Conservation (phyloP, 192 early-diverging fungal species). For the Backusella parvicylindrica region DNA sequence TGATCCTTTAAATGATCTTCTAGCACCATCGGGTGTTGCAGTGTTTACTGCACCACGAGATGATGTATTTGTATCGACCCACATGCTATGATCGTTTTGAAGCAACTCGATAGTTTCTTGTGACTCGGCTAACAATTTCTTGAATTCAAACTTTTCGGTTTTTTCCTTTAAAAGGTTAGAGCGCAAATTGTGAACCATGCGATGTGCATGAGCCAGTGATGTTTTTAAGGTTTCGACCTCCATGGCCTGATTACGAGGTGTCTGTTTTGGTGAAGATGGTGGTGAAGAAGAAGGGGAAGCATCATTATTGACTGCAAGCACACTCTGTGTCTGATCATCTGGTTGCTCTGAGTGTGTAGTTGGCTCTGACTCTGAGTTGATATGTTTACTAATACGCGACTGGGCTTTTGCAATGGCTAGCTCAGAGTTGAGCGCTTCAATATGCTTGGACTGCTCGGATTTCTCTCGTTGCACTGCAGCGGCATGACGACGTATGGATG, state of each 20-base stretch:
- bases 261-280: slow-evolving; percentile 23
- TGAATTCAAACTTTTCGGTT: slow-evolving; percentile 50
- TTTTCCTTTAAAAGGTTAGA: slow-evolving; percentile 52
- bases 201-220: slow-evolving; percentile 40
- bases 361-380: not conserved
- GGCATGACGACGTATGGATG: slow-evolving; percentile 48
- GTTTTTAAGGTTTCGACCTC: slow-evolving; percentile 38
- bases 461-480: slow-evolving; percentile 62
- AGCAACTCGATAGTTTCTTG: slow-evolving; percentile 56
- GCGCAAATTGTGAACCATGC: slow-evolving; percentile 53
- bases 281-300: slow-evolving; percentile 3
- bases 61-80: slow-evolving; percentile 14
- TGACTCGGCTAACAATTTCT: slow-evolving; percentile 48
- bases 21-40: not conserved
- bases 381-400: slow-evolving; percentile 16
- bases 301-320: not conserved
- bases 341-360: not conserved
- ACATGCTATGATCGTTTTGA: slow-evolving; percentile 40
- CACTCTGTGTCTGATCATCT: not conserved
- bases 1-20: not conserved
- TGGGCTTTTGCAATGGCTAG: slow-evolving; percentile 33
- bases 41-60: not conserved
- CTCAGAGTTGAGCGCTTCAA: slow-evolving; percentile 57
- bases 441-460: slow-evolving; percentile 43
- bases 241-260: slow-evolving; percentile 24